Evolutionary conservation across 805 yeast genomes (phyloP), one percentile per base, ranked within the genome.

Genomic region (Myxozyma sirexii): DNA sequence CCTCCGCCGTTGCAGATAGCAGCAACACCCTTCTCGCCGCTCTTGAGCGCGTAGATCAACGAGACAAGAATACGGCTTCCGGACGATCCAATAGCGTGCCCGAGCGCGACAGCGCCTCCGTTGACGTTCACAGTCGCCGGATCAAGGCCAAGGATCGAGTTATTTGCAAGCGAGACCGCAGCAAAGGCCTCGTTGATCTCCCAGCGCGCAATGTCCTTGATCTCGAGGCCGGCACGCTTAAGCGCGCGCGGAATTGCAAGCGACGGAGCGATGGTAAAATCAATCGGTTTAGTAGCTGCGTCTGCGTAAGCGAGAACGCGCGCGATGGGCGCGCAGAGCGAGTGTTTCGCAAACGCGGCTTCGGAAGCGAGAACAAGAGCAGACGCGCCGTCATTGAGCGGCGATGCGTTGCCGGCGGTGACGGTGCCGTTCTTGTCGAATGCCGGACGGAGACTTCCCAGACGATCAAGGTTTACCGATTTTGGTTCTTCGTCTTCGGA

Each of bases 1-100:
- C 98, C 98, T 71, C 98, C 98, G 80, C 98, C 97, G 74, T 92
- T 93, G 81, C 97, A 92, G 70, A 92, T 87, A 76, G 90, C 97
- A 69, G 96, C 97, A 65, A 84, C 88, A 74, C 98, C 98, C 65
- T 84, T 77, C 76, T 87, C 90, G 68, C 91, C 92, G 75, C 89
- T 96, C 53, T 75, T 69, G 57, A 76, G 68, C 39, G 68, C 67
- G 62, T 72, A 66, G 49, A 77, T 59, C 31, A 76, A 64, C 19
- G 79, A 75, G 64, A 88, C 92, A 48, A 92, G 82, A 70, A 92
- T 81, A 80, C 97, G 84, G 43, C 96, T 96, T 76, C 97, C 97
- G 13, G 96, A 88, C 73, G 93, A 86, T 59, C 97, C 97, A 72
- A 91, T 81, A 72, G 97, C 97, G 75, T 91, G 97, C 43, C 97